phyloP scores from a whole-genome alignment of 768 basidiomycete species.

The Boletellus emodensis region DNA sequence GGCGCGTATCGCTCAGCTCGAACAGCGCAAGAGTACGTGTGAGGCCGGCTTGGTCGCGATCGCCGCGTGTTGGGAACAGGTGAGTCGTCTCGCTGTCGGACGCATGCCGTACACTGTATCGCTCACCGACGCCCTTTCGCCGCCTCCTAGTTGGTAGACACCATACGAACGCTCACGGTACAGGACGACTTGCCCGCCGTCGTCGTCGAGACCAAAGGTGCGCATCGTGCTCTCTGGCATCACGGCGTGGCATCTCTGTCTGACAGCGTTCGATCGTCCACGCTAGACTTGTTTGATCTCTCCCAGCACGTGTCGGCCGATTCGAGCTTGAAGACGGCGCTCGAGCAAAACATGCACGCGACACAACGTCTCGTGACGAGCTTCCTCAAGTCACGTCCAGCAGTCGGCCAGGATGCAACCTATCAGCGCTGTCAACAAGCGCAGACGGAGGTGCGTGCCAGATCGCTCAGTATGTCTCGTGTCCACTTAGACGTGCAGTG shows the following conservation, averaged over 20 bases:
- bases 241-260: neutral
- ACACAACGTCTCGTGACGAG: slow-evolving; percentile 58
- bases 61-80: slow-evolving; percentile 78
- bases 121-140: neutral
- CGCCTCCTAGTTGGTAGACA: slow-evolving; percentile 54
- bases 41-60: slow-evolving; percentile 72
- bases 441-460: slow-evolving; percentile 54
- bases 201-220: slow-evolving; percentile 43
- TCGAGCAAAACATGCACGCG: slow-evolving; percentile 53
- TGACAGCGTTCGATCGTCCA: neutral
- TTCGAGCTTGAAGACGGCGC: slow-evolving; percentile 34
- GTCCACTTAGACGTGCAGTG: slow-evolving; percentile 39
- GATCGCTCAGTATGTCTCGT: neutral
- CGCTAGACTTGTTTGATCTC: slow-evolving; percentile 30
- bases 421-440: slow-evolving; percentile 48
- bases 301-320: slow-evolving; percentile 31
- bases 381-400: slow-evolving; percentile 41
- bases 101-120: neutral
- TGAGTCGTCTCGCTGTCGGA: slow-evolving; percentile 28
- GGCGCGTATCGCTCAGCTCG: slow-evolving; percentile 57
- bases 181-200: slow-evolving; percentile 46
- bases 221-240: neutral
- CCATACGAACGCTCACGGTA: slow-evolving; percentile 56
- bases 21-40: slow-evolving; percentile 59
- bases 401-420: slow-evolving; percentile 35